These are phyloP conservation scores for Botrytis fragariae DNA, from an alignment of 2,329 filamentous ascomycete species.

Conservation along the genomic window DNA sequence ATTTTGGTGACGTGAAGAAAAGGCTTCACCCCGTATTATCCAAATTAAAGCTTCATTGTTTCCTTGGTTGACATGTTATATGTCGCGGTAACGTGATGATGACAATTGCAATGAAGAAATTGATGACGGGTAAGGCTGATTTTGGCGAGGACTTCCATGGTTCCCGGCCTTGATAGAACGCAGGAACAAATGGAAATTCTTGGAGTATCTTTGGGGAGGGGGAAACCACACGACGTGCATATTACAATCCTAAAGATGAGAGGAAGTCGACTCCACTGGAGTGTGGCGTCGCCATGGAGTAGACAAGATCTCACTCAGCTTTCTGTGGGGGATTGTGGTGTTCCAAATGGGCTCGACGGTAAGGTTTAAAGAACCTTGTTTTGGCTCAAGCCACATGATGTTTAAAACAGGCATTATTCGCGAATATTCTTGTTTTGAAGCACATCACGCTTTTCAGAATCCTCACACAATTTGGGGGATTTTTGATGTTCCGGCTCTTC, in stretches of 20 bases:
- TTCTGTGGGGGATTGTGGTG: background rate
- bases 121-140: constrained; percentile 19
- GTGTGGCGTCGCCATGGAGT: constrained; percentile 2
- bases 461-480: constrained; percentile 1
- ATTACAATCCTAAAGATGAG: background rate
- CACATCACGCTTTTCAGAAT: background rate
- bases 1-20: background rate
- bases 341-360: background rate
- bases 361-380: constrained; percentile 1
- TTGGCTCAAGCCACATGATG: constrained; percentile 17
- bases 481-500: constrained; percentile 18
- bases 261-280: background rate
- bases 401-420: constrained; percentile 9
- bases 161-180: constrained; percentile 10
- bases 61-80: background rate
- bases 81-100: background rate
- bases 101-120: background rate
- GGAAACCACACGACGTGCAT: constrained; percentile 9
- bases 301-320: constrained; percentile 10
- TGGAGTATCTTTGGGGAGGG: constrained; percentile 3
- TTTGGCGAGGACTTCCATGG: constrained; percentile 9
- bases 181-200: constrained; percentile 15
- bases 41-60: background rate
- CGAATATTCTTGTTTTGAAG: constrained; percentile 15
- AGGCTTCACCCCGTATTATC: background rate